Evolutionary conservation across 352 stramenopile genomes (phyloP), one percentile per base, ranked within the genome.

Genomic region (Thraustochytrium sp.): DNA sequence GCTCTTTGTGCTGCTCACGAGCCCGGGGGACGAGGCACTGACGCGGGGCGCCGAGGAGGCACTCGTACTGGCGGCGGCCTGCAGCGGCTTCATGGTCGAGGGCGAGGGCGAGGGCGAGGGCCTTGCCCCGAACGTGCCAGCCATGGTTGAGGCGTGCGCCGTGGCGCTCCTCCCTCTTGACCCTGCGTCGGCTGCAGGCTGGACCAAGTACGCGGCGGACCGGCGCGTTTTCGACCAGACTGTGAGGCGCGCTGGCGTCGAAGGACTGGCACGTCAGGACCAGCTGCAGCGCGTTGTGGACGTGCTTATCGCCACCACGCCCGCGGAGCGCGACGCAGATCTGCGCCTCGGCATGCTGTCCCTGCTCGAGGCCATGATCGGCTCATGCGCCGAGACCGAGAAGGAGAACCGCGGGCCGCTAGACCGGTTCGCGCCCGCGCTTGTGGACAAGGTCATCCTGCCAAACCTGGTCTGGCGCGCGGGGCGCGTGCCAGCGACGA

Each of bases 401-500:
- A 51, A 72, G 21, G 53, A 80, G 31, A 51, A 51, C 29, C 26
- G 53, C 18, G 68, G 68, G n/a, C 48, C 48, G 23, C 37, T 80
- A 5, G 68, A 65, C 31, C 13, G 11, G 16, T 63, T 63, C 37
- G 31, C 46, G 0, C 26, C 26, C 29, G 31, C 44, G 4, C 48
- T 80, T 48, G 46, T 80, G 3, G 21, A 72, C 42, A 64, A 80
- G 48, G 40, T 80, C n/a, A n/a, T 80, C 11, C 23, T 68, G 31
- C 68, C 68, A 13, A 64, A 64, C 31, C 46, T 80, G 9, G 68
- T 80, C 9, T 80, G 68, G 68, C 68, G 68, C 68, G 68, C 68
- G n/a, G 68, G 68, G 29, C 48, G 53, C 37, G 68, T 80, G 51
- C 48, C 68, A 34, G 63, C 68, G n/a, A 80, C 68, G 0, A 80